Conservation (phyloP, 805 yeast species). For the Saturnispora saitoi region DNA sequence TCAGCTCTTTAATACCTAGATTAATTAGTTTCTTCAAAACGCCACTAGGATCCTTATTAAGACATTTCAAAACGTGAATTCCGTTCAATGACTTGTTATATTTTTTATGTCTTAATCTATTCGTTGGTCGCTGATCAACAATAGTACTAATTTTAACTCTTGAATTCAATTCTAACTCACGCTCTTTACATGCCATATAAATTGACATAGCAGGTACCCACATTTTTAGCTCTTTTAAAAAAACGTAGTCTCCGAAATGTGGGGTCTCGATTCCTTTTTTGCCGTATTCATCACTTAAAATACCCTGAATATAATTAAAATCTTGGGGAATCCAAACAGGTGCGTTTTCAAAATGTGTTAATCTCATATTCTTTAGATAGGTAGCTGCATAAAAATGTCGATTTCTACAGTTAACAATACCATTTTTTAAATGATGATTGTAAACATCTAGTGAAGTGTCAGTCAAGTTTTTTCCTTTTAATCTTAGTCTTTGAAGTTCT, state of each 20-base stretch:
- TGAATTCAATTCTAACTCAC: not conserved
- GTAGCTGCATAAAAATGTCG: slow-evolving; percentile 43
- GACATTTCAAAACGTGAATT: slow-evolving; percentile 1
- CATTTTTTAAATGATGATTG: slow-evolving; percentile 6
- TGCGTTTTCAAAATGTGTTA: slow-evolving; percentile 52
- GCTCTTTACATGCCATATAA: slow-evolving; percentile 4
- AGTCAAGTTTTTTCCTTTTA: not conserved
- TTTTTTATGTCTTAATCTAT: not conserved
- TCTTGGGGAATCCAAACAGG: slow-evolving; percentile 44
- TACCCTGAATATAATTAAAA: not conserved
- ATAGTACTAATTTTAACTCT: not conserved
- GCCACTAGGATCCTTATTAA: not conserved
- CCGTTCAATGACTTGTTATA: not conserved
- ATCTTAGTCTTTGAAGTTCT: not conserved
- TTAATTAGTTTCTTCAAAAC: slow-evolving; percentile 2
- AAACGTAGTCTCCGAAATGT: slow-evolving; percentile 7
- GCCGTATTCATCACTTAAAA: slow-evolving; percentile 9
- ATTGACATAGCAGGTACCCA: slow-evolving; percentile 3
- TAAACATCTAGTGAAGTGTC: not conserved
- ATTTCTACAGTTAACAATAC: slow-evolving; percentile 46
- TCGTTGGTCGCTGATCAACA: not conserved
- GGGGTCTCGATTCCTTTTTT: not conserved
- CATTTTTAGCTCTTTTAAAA: slow-evolving; percentile 2
- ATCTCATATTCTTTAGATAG: slow-evolving; percentile 44
- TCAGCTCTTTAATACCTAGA: not conserved